Evolutionary conservation across 1,284 basidiomycete species (phyloP).

Genomic region (Sparassis latifolia): DNA sequence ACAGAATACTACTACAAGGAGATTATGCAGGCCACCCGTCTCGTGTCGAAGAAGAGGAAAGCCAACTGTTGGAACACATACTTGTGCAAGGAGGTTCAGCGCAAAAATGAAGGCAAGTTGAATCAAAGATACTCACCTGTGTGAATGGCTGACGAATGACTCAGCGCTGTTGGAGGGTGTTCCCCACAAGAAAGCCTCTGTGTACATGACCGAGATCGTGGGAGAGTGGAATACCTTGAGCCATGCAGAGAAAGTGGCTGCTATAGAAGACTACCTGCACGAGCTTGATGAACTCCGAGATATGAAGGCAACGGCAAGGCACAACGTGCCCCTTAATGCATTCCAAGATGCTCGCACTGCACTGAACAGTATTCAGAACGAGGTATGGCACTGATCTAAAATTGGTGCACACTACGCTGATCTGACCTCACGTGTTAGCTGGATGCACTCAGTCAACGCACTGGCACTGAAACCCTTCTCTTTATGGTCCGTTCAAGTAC

Average conservation of each 20-base stretch:
- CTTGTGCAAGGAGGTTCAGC: background rate
- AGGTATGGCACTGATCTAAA: slow-evolving; percentile 2
- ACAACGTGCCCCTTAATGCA: slow-evolving; percentile 5
- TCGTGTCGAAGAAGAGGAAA: background rate
- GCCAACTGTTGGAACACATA: slow-evolving; percentile 1
- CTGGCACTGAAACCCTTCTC: slow-evolving; percentile 10
- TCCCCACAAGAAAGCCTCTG: background rate
- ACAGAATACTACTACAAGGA: slow-evolving; percentile 2
- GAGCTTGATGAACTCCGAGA: slow-evolving; percentile 2
- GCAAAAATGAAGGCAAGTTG: background rate
- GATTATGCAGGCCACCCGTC: slow-evolving; percentile 6
- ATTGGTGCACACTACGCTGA: slow-evolving; percentile 3
- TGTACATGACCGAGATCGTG: background rate
- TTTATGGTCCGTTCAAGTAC: slow-evolving; percentile 2
- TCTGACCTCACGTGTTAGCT: slow-evolving; percentile 5
- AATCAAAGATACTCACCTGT: background rate
- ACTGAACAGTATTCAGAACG: background rate
- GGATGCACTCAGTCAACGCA: slow-evolving; percentile 9
- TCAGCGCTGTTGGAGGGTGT: background rate
- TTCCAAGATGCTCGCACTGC: slow-evolving; percentile 8
- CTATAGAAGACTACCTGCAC: background rate
- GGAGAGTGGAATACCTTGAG: slow-evolving; percentile 2
- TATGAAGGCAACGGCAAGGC: background rate
- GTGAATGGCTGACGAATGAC: slow-evolving; percentile 4
- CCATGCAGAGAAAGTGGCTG: background rate